Evolutionary conservation across 192 early-diverging fungal species (phyloP), one percentile per base, ranked within the genome.

Genomic region (Podila minutissima): DNA sequence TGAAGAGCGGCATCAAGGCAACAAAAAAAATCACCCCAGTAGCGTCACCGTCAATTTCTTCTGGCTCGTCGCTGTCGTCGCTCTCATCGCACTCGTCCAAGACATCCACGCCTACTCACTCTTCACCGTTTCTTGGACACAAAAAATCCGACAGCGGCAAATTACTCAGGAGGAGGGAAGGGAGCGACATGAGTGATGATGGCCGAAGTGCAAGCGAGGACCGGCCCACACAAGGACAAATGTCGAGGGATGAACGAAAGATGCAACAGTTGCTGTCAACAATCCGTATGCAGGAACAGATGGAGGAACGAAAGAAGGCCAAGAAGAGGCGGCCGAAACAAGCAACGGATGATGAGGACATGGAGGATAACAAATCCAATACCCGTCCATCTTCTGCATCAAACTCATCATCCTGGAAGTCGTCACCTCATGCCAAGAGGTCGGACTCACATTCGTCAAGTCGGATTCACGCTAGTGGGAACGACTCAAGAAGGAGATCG

Each of bases 161-260:
- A 5, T 12, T 55, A n/a, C 17, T 5, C n/a, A 26, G 24, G 24
- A 55, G n/a, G 53, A 81, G 69, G 26, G 83, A 83, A 50, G 71
- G 67, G 4, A 73, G 75, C 59, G 49, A 77, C 24, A 73, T 83
- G 74, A 83, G 82, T 48, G 82, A 83, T 20, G 74, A 73, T 26
- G 82, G 67, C 19, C 38, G 71, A 53, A 83, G 82, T 33, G 66
- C 74, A 17, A 69, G 74, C 32, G 74, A 81, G 37, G 77, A 73
- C 49, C 19, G 62, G 57, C 66, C 71, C 41, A 24, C 51, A 12
- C 64, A 51, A 17, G 64, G 24, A 22, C 74, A 75, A 13, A 69
- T 93, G 65, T 90, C 91, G 17, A 82, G 92, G 17, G 92, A 93
- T 46, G 92, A 93, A 64, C 86, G 90, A 33, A 93, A 93, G 68